These are phyloP conservation scores for Leccinum angustisporum DNA, from an alignment of 1,284 basidiomycete genomes.

Conservation along the genomic window DNA sequence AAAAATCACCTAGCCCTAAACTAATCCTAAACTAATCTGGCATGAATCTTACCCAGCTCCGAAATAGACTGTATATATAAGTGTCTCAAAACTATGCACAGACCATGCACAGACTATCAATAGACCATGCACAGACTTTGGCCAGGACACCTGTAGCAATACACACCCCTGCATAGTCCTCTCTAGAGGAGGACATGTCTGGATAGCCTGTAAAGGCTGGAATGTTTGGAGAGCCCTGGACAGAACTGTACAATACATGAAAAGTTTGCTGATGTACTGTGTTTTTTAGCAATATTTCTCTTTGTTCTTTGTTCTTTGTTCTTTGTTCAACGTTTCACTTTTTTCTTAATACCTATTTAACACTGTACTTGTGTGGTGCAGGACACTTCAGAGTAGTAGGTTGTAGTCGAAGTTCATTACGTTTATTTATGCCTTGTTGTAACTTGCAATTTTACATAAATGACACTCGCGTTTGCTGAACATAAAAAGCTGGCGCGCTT, in stretches of 20 bases:
- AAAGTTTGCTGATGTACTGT: background rate
- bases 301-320: no score
- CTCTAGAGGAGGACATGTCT: background rate
- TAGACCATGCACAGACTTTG: background rate
- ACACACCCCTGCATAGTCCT: background rate
- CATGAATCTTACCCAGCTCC: background rate
- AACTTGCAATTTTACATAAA: no score
- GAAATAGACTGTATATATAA: background rate
- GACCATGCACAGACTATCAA: background rate
- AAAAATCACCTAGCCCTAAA: background rate
- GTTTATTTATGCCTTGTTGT: no score
- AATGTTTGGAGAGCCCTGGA: background rate
- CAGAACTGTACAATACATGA: background rate
- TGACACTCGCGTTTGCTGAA: no score
- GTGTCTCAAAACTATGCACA: background rate
- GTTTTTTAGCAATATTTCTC: no score
- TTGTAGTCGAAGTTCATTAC: no score
- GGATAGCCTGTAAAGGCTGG: background rate
- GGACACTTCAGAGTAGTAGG: no score
- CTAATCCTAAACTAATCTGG: background rate
- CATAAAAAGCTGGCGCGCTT: no score
- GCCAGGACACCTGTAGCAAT: background rate
- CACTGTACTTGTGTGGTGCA: no score
- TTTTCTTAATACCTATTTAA: no score
- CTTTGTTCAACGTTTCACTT: no score